Conservation (phyloP, 2,329 filamentous ascomycete genomes). For the Curvularia verruculosa region DNA sequence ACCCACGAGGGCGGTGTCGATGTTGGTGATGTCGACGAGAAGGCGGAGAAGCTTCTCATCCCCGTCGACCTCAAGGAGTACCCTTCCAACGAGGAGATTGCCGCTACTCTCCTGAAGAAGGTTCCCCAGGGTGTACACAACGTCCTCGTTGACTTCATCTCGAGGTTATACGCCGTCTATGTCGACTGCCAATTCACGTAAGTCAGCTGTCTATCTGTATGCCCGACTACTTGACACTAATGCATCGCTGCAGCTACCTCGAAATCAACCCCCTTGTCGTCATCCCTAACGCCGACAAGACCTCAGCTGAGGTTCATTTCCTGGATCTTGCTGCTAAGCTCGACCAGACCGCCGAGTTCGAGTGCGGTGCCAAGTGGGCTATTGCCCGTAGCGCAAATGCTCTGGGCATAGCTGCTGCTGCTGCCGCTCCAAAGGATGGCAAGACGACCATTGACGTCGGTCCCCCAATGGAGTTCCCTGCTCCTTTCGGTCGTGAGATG, state of each 20-base stretch:
- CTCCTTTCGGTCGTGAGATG: constrained; percentile 97
- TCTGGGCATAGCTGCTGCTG: constrained; percentile 76
- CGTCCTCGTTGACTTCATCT: constrained; percentile 98
- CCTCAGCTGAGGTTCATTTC: constrained; percentile 95
- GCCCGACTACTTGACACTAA: constrained; percentile 20
- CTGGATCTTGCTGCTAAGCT: constrained; percentile 98
- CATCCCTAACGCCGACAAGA: constrained; percentile 90
- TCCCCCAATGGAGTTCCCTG: constrained; percentile 98
- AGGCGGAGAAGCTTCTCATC: constrained; percentile 98
- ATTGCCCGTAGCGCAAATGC: constrained; percentile 89
- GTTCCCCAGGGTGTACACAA: constrained; percentile 96
- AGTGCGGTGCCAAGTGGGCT: constrained; percentile 99
- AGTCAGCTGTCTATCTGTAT: constrained; percentile 19
- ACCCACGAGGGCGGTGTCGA: constrained; percentile 99
- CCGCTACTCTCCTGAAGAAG: constrained; percentile 82
- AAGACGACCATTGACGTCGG: constrained; percentile 95
- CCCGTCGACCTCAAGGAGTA: constrained; percentile 94
- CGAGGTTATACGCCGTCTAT: constrained; percentile 96
- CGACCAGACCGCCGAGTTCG: constrained; percentile 98
- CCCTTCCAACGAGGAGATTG: constrained; percentile 95
- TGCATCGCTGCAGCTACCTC: constrained; percentile 67
- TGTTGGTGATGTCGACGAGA: constrained; percentile 97
- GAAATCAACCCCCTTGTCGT: constrained; percentile 99
- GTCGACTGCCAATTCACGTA: constrained; percentile 98
- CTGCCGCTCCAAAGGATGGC: constrained; percentile 61